Percentiles rank a stretch among this genome's conserved stretches.
phyloP scores from a whole-genome alignment of 169 alveolate species.

The Plasmodium ovale region DNA sequence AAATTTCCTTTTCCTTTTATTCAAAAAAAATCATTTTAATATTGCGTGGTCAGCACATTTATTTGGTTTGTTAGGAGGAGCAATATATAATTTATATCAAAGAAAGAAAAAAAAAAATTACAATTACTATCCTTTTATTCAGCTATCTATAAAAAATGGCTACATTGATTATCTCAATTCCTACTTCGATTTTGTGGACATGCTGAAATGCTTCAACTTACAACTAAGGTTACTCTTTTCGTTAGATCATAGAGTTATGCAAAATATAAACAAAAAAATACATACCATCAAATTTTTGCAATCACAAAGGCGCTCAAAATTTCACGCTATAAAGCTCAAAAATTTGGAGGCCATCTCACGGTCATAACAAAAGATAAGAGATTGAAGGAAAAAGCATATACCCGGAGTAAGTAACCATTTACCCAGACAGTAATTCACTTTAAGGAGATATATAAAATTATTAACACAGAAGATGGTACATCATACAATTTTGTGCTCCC shows the following conservation, averaged over 20 bases:
- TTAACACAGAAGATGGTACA: too few relatives aligned
- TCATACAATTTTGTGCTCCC: too few relatives aligned
- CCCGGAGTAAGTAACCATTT: too few relatives aligned
- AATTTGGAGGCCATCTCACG: conserved; percentile 60
- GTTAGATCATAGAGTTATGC: conserved; percentile 20
- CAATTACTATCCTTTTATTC: conserved; percentile 69
- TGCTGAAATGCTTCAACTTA: conserved; percentile 23
- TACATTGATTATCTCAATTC: conserved; percentile 63
- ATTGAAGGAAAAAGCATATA: too few relatives aligned
- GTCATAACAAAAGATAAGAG: too few relatives aligned
- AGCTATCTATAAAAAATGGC: conserved; percentile 69
- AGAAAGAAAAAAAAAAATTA: conserved; percentile 46
- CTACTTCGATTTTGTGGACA: conserved; percentile 48
- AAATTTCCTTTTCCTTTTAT: conserved; percentile 79
- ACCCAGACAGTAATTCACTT: too few relatives aligned
- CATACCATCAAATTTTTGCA: conserved; percentile 16
- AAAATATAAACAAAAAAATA: conserved; percentile 40
- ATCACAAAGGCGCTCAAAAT: conserved; percentile 26
- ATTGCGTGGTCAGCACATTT: conserved; percentile 89
- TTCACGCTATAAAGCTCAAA: conserved; percentile 23
- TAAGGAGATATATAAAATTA: too few relatives aligned
- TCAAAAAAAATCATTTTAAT: conserved; percentile 69
- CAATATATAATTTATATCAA: conserved; percentile 80
- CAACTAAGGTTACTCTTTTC: conserved; percentile 46
- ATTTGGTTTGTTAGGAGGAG: conserved; percentile 84